Evolutionary conservation across 2,329 filamentous ascomycete species (phyloP).

Genomic region (Arthrobotrys conoides): DNA sequence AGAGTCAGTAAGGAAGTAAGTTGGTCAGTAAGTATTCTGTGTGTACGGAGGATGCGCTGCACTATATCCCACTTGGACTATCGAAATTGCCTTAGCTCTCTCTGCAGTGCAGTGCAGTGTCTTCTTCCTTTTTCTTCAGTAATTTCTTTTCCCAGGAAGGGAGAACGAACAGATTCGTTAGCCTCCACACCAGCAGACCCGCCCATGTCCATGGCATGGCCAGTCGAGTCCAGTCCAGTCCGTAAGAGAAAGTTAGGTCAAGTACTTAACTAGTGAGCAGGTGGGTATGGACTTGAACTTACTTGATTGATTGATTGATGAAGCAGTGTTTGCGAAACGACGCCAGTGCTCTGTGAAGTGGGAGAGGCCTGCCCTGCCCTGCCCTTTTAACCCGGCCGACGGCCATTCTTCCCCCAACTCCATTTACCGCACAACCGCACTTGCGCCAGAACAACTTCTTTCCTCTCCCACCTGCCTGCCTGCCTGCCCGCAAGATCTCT

Average conservation of each 20-base stretch:
- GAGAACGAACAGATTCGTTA: constrained; percentile 39
- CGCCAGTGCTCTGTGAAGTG: constrained; percentile 1
- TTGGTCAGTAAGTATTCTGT: background rate
- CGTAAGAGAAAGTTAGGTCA: background rate
- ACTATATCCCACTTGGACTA: constrained; percentile 19
- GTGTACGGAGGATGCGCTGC: background rate
- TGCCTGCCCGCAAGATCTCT: background rate
- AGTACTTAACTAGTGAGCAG: too few species aligned
- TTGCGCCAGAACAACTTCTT: constrained; percentile 44
- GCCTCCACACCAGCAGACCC: constrained; percentile 44
- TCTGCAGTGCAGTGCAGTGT: too few species aligned
- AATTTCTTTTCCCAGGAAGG: constrained; percentile 13
- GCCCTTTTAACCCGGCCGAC: constrained; percentile 60
- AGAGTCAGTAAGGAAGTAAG: background rate
- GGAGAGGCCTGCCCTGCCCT: constrained; percentile 36
- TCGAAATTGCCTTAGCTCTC: background rate
- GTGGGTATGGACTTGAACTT: too few species aligned
- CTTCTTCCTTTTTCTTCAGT: constrained; percentile 26
- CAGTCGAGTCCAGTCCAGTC: too few species aligned
- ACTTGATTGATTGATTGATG: background rate
- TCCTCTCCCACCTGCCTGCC: constrained; percentile 42
- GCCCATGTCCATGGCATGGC: too few species aligned
- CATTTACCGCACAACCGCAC: constrained; percentile 61
- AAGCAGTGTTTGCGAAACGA: constrained; percentile 35
- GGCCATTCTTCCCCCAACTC: constrained; percentile 52